Base-by-base conservation (phyloP, 2,329 filamentous ascomycete genomes). In the Hymenoscyphus fraxineus region DNA sequence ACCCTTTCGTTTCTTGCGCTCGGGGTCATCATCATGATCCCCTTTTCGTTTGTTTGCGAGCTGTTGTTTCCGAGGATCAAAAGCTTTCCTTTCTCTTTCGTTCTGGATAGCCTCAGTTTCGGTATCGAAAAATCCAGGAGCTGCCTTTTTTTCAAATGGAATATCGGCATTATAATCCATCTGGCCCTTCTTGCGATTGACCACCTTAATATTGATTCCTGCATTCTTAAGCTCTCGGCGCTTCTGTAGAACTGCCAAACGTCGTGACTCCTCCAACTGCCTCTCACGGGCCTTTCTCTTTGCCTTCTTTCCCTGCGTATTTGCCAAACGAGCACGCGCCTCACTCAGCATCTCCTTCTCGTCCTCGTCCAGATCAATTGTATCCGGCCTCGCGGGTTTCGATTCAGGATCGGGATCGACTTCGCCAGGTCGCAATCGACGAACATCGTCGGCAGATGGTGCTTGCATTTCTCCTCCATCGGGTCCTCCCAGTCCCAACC, bases 101-200 rank as follows among this genome's bases (percentile, higher is more conserved):
- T 99, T 99, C 69, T 82, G 83, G 4, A 81, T 79, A 69, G 90
- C 81, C 75, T 99, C 95, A 15, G 97, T 93, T 3, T 82, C 82
- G 0, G 95, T 99, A 76, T 99, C 94, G 79, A 94, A 97, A 76
- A 99, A 99, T 13, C 95, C 95, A 27, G 88, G 81, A 0, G 90
- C 89, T 0, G 95, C 89, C 68, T 91, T 91, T 78, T 95, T 97
- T 77, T 99, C 95, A 70, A 99, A 98, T 0, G 95, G 95, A 69
- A 99, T 96, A 72, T 99, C 95, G 72, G 95, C 95, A 78, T 99
- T 99, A 81, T 99, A 99, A 78, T 99, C 95, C 92, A 99, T 99
- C 80, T 98, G 90, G 0, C 95, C 95, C 81, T 92, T 88, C 81
- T 98, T 98, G 66, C 90, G 87, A 15, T 90, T 95, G 2, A 88